phyloP scores from a whole-genome alignment of 75 land plant species.

The Selaginella tamariscina region DNA sequence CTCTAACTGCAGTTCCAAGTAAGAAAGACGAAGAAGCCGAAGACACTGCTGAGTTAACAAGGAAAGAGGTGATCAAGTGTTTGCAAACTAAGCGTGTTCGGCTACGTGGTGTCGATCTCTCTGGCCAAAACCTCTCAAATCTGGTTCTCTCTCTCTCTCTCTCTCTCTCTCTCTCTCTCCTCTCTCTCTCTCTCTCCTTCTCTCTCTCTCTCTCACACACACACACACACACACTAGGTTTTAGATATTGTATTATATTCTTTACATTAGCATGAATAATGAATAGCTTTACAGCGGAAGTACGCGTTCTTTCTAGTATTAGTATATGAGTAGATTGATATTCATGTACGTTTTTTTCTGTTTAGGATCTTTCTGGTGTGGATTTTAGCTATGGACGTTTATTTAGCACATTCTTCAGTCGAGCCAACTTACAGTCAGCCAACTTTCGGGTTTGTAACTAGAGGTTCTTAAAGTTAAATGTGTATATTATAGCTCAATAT shows the following conservation, averaged over 20 bases:
- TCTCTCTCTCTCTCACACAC: background rate
- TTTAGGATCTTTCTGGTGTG: constrained; percentile 59
- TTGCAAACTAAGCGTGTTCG: constrained; percentile 59
- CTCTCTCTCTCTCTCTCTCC: background rate
- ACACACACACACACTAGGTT: background rate
- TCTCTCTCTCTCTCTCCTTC: background rate
- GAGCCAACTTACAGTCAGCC: constrained; percentile 66
- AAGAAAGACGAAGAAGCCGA: constrained; percentile 61
- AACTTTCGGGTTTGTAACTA: constrained; percentile 44
- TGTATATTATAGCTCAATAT: too few species aligned
- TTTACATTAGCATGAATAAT: background rate
- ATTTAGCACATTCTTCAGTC: constrained; percentile 53
- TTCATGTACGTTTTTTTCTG: background rate
- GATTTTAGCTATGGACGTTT: constrained; percentile 72
- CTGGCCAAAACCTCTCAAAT: background rate
- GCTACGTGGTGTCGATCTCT: constrained; percentile 69
- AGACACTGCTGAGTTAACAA: constrained; percentile 51
- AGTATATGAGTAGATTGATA: too few species aligned
- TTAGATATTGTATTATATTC: background rate
- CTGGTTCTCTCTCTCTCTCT: background rate
- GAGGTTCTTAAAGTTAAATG: background rate
- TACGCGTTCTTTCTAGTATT: background rate
- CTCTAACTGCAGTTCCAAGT: constrained; percentile 28
- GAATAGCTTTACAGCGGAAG: background rate
- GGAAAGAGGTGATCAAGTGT: constrained; percentile 72